These are phyloP conservation scores for Colletotrichum spaethianum DNA, from an alignment of 2,329 filamentous ascomycete species.

Conservation along the genomic window DNA sequence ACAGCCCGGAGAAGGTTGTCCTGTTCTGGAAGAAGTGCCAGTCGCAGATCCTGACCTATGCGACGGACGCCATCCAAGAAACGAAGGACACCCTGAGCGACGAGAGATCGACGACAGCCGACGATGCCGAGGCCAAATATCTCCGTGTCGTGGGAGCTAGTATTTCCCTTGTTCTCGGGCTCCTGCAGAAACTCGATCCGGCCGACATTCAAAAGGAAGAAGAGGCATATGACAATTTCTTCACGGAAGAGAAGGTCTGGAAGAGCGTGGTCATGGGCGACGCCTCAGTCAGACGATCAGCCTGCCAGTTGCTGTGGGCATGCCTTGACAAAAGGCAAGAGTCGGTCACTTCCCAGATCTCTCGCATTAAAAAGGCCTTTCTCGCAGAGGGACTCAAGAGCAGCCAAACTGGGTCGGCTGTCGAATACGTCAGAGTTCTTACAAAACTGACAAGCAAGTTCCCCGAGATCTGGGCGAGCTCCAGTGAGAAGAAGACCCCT, in stretches of 20 bases:
- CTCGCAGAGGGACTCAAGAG: constrained; percentile 81
- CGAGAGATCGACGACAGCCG: constrained; percentile 84
- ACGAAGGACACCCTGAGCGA: constrained; percentile 88
- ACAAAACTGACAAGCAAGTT: constrained; percentile 74
- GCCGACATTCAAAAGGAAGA: constrained; percentile 72
- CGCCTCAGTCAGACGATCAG: constrained; percentile 63
- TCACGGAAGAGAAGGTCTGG: constrained; percentile 78
- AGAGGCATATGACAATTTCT: constrained; percentile 74
- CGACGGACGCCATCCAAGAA: constrained; percentile 84
- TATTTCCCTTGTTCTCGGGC: constrained; percentile 67
- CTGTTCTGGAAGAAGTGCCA: constrained; percentile 89
- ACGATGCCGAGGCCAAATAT: constrained; percentile 91
- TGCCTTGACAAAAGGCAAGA: constrained; percentile 63
- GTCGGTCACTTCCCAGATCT: constrained; percentile 63
- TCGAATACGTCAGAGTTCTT: constrained; percentile 78
- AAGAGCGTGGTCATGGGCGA: constrained; percentile 76
- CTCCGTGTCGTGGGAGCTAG: constrained; percentile 76
- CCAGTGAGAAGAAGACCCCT: constrained; percentile 67
- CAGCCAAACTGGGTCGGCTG: constrained; percentile 80
- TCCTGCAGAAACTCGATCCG: constrained; percentile 64
- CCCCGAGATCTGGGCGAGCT: constrained; percentile 81
- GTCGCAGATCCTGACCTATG: constrained; percentile 84
- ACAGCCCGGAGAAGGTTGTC: constrained; percentile 82
- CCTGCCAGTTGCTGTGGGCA: constrained; percentile 65
- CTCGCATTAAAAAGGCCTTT: constrained; percentile 70